Evolutionary conservation across 2,329 filamentous ascomycete species (phyloP), one percentile per base, ranked within the genome.

Genomic region (Ceratocystis lukuohia): DNA sequence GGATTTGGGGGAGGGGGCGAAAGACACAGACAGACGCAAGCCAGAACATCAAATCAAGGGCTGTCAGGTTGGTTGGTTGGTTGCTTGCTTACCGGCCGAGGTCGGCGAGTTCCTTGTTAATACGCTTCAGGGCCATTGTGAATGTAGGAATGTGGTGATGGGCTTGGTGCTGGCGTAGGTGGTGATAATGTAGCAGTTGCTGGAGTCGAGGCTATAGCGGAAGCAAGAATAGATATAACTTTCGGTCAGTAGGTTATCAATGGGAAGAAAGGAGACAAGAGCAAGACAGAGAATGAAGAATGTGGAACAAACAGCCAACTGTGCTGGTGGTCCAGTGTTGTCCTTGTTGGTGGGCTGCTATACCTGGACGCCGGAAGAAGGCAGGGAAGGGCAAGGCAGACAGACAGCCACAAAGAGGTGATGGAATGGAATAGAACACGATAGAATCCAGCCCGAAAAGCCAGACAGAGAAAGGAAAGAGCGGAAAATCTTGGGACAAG

Each of bases 81-180:
- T 22, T 63, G 59, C 81, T 75, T 87, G 59, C 82, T 75, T 87
- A 93, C 89, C 89, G 88, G 81, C 89, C 89, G 79, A 94, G 84
- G 77, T 94, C 89, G 78, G 88, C 87, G 77, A 94, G 85, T 80
- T 94, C 89, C 87, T 92, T 94, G 84, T 93, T 93, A 79, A 94
- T 94, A 79, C 89, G 87, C 88, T 94, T 94, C 74, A 94, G 84
- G 79, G 89, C 89, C 89, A 94, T 94, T 75, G 72, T 72, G 70
- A 65, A 66, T 72, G 68, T 72, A 71, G 3, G 28, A 10, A n/a
- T 50, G 46, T 20, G 46, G 15, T 50, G 17, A 22, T n/a, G 12
- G n/a, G 17, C 2, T 50, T 50, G 46, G 46, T 50, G 46, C 20
- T 53, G 2, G 22, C 4, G 50, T 12, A n/a, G 7, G 12, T 57